Conservation (phyloP, 1,139 yeast species). For the Blastobotrys buckinghamii region DNA sequence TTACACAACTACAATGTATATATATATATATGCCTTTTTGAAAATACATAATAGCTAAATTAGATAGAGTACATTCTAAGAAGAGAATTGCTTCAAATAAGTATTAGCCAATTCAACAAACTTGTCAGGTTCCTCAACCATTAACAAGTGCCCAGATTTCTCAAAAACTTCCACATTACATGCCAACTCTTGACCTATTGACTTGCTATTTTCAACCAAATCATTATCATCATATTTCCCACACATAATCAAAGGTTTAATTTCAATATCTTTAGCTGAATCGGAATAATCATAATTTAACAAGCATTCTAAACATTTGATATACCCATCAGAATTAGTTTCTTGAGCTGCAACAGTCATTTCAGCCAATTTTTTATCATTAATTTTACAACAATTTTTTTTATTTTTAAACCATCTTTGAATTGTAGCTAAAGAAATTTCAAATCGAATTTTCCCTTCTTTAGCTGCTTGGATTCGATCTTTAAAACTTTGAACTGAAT, state of each 20-base stretch:
- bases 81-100: no score
- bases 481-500: neutral
- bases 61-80: no score
- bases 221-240: neutral
- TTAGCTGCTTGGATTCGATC: constrained; percentile 2
- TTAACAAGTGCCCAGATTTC: neutral
- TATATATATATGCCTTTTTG: no score
- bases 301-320: neutral
- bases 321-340: neutral
- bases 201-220: neutral
- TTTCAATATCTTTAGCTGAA: neutral
- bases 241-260: neutral
- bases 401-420: constrained; percentile 6
- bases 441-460: neutral
- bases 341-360: neutral
- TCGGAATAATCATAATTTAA: neutral
- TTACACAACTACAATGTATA: no score
- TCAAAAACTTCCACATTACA: neutral
- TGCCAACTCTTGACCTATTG: neutral
- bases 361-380: neutral
- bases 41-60: no score
- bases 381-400: neutral
- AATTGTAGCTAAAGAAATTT: constrained; percentile 1
- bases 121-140: constrained; percentile 2
- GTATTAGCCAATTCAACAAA: neutral